phyloP scores from a whole-genome alignment of 495 filamentous ascomycete species.

The Talaromyces nanjingensis region DNA sequence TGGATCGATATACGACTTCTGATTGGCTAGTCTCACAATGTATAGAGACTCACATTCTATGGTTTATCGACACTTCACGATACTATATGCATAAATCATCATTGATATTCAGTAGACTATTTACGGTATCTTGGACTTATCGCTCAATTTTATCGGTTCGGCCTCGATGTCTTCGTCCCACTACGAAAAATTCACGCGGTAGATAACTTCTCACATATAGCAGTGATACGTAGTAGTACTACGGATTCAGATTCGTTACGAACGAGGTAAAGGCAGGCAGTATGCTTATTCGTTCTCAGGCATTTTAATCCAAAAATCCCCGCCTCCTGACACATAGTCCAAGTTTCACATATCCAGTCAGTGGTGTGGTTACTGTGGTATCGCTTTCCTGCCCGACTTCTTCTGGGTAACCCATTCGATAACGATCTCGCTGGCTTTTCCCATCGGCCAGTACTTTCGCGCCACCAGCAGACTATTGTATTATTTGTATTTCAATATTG shows the following conservation, averaged over 20 bases:
- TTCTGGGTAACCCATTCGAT: not conserved
- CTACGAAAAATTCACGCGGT: not conserved
- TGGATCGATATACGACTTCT: not conserved
- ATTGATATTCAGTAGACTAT: not conserved
- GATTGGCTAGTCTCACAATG: not conserved
- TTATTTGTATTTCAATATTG: not conserved
- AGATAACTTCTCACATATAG: not conserved
- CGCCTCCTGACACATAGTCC: not conserved
- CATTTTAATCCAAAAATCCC: not conserved
- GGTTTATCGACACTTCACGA: not conserved
- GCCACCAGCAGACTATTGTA: not conserved
- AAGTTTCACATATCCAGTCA: not conserved
- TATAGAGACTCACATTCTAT: not conserved
- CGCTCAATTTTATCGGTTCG: not conserved
- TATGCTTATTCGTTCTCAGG: not conserved
- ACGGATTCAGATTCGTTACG: not conserved
- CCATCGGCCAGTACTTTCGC: not conserved
- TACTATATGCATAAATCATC: no score
- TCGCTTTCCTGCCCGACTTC: not conserved
- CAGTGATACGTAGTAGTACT: not conserved
- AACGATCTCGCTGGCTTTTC: not conserved
- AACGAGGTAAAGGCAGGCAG: not conserved
- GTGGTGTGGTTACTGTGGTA: not conserved
- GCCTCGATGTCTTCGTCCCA: not conserved
- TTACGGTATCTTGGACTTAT: not conserved